Conservation (phyloP, 1,284 basidiomycete species). For the Singerocomus rubriflavus region DNA sequence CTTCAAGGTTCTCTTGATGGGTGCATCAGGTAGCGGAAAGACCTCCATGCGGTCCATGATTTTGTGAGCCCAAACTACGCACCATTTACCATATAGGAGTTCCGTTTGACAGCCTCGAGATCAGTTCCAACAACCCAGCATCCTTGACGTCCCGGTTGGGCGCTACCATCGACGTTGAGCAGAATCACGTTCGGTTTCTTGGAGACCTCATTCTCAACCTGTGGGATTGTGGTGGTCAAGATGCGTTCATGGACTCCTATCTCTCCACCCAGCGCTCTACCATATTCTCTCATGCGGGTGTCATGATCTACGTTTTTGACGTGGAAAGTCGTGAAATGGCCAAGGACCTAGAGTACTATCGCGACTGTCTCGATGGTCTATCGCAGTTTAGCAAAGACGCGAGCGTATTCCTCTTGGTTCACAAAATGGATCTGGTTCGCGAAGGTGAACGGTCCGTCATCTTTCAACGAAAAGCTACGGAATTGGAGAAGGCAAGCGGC, state of each 20-base stretch:
- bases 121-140: conserved; percentile 90
- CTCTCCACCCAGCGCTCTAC: conserved; percentile 86
- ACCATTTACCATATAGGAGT: background rate
- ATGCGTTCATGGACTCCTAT: conserved; percentile 97
- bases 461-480: conserved; percentile 68
- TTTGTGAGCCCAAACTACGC: conserved; percentile 62
- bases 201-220: conserved; percentile 92
- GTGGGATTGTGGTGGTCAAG: conserved; percentile 99
- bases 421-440: conserved; percentile 93
- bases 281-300: conserved; percentile 94
- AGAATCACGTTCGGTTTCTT: conserved; percentile 95
- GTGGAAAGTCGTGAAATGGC: conserved; percentile 72
- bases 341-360: conserved; percentile 85
- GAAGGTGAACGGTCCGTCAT: conserved; percentile 52
- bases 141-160: conserved; percentile 89
- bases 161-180: conserved; percentile 97
- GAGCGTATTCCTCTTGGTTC: conserved; percentile 86
- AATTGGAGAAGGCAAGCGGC: conserved; percentile 64
- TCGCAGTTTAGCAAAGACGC: conserved; percentile 77
- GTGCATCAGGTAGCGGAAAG: conserved; percentile 86
- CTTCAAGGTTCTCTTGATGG: conserved; percentile 85
- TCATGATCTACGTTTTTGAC: conserved; percentile 98
- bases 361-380: conserved; percentile 80
- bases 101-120: conserved; percentile 3
- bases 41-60: conserved; percentile 99